These are phyloP conservation scores for Neoscytalidium dimidiatum DNA, from an alignment of 2,329 filamentous ascomycete species.

Conservation along the genomic window DNA sequence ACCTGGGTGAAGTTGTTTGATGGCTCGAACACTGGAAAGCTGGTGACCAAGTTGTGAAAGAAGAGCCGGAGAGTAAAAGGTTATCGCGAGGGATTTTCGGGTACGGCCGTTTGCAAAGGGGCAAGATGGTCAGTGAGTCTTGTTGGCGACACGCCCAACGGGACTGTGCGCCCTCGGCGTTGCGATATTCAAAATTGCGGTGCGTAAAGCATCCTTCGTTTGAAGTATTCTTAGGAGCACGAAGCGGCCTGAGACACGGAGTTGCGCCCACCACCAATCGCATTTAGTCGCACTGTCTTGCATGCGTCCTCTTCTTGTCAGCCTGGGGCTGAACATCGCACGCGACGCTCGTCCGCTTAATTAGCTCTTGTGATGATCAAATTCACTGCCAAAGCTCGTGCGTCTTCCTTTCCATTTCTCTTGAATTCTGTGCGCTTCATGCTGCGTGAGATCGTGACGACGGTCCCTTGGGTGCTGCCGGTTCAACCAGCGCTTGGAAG, in stretches of 20 bases:
- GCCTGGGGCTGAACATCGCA: neutral
- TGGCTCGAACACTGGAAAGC: conserved; percentile 51
- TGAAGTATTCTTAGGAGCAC: conserved; percentile 10
- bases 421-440: neutral
- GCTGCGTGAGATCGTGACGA: conserved; percentile 1
- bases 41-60: conserved; percentile 42
- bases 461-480: neutral
- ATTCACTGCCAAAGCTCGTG: conserved; percentile 6
- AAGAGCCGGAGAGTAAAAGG: neutral
- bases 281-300: neutral
- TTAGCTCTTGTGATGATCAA: conserved; percentile 9
- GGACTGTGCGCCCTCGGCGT: conserved; percentile 12
- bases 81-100: neutral
- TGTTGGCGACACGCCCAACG: neutral
- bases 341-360: neutral
- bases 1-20: conserved; percentile 53
- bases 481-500: neutral
- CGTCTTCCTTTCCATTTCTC: conserved; percentile 16
- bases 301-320: neutral
- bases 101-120: conserved; percentile 16
- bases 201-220: conserved; percentile 6
- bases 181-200: conserved; percentile 8
- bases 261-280: neutral
- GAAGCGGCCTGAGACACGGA: conserved; percentile 11
- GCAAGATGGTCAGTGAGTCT: conserved; percentile 6